A percentile compares a stretch with the other conserved stretches of the same genome.
Evolutionary conservation across 1,284 basidiomycete species (phyloP).

Genomic region (Apiotrichum gamsii): DNA sequence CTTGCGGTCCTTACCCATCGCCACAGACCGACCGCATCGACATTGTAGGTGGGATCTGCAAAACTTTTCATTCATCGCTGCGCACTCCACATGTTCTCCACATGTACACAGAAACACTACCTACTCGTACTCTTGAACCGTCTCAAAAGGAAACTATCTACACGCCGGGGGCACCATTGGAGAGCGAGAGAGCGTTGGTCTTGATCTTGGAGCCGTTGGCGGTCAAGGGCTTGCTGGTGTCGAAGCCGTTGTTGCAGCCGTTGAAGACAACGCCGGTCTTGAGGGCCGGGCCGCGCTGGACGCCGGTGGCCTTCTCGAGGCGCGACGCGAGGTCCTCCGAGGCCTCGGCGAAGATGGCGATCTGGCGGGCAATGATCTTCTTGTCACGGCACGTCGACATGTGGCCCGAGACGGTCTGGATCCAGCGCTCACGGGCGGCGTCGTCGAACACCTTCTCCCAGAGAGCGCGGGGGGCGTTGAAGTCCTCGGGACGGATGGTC

Average conservation of each 20-base stretch:
- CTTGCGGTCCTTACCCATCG: no score
- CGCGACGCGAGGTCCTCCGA: conserved; percentile 65
- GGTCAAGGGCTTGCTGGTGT: neutral
- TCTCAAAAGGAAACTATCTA: neutral
- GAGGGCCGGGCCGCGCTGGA: conserved; percentile 47
- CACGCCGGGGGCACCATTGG: neutral
- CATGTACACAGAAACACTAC: no score
- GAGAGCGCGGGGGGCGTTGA: conserved; percentile 78
- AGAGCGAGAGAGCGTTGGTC: neutral
- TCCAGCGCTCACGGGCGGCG: conserved; percentile 59
- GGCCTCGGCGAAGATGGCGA: conserved; percentile 72
- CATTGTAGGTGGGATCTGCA: no score
- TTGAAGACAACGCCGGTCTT: conserved; percentile 62
- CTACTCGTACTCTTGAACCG: neutral
- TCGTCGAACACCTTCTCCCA: conserved; percentile 73
- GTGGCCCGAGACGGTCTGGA: conserved; percentile 70
- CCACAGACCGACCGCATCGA: no score
- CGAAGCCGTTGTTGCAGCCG: conserved; percentile 30
- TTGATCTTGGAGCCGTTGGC: conserved; percentile 2
- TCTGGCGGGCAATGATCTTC: conserved; percentile 62
- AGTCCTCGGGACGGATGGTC: conserved; percentile 75
- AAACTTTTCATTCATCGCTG: no score
- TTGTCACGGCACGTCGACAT: conserved; percentile 60
- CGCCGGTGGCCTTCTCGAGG: conserved; percentile 65
- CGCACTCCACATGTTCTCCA: no score